Evolutionary conservation across 352 stramenopile species (phyloP), one percentile per base, ranked within the genome.

Genomic region (Phytophthora nicotianae): DNA sequence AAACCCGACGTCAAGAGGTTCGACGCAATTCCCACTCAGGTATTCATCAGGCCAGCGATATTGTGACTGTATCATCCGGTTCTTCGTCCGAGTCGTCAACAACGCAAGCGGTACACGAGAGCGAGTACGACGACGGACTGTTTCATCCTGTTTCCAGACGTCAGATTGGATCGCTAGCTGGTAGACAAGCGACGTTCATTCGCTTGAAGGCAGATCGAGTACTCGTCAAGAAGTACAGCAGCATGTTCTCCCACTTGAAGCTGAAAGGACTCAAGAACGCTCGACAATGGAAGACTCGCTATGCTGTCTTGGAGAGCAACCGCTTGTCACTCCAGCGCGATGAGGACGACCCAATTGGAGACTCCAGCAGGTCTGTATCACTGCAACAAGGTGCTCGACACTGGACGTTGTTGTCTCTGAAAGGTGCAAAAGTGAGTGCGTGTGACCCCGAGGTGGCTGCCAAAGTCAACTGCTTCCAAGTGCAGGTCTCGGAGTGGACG

Each of bases 391-490:
- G 58, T 7, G 45, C 32, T 20, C 73, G 68, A 10, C 76, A 81
- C 43, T 68, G 74, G 40, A 91, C 82, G 27, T 79, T 81, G 45
- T 71, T 96, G 5, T 91, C 83, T 49, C 70, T 96, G 21, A 79
- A 86, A 32, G 72, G 79, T 49, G 87, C 85, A 5, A 91, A 90
- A 62, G 87, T 96, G 50, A 75, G 69, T 42, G 83, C 72, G 41
- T 91, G 84, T 33, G 80, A 92, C 47, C 77, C 80, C 0, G 87
- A 93, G 49, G 71, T 91, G 38, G 87, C 72, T 0, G 52, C 68
- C 24, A 93, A 93, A 50, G 79, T 90, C 42, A 88, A 91, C 55
- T 94, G 87, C 63, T 93, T 96, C 58, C 82, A 96, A 72, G 62
- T 96, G 20, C 83, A 94, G 53, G 85, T 96, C 29, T 78, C 83